Evolutionary conservation across 169 alveolate species (phyloP).

Genomic region (Plasmodium sp.): DNA sequence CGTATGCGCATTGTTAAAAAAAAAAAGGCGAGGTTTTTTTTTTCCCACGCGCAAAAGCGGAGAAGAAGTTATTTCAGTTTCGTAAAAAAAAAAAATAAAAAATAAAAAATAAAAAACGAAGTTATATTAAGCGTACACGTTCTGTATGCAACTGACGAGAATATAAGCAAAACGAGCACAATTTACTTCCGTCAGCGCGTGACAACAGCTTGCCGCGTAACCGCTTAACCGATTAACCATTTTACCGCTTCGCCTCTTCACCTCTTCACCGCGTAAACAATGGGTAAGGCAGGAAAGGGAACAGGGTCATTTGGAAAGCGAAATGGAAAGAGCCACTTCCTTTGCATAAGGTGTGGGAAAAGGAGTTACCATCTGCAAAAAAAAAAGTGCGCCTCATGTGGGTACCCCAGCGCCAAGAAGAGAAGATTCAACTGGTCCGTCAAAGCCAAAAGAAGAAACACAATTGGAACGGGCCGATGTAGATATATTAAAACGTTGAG

Average conservation of each 20-base stretch:
- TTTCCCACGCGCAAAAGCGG: not conserved
- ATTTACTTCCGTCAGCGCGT: not conserved
- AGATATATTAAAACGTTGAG: constrained; percentile 95
- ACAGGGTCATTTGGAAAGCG: constrained; percentile 98
- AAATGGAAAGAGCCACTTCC: constrained; percentile 96
- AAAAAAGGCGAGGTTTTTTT: not conserved
- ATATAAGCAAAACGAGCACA: not conserved
- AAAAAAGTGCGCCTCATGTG: constrained; percentile 97
- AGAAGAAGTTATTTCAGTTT: too few species aligned
- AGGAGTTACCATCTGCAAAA: constrained; percentile 96
- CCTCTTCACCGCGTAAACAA: constrained; percentile 24
- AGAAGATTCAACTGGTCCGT: constrained; percentile 96
- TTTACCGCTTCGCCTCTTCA: not conserved
- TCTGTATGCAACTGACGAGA: not conserved
- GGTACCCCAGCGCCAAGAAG: constrained; percentile 95
- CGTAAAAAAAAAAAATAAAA: not conserved
- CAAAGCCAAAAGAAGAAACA: constrained; percentile 96
- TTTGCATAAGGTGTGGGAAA: constrained; percentile 97
- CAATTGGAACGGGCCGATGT: constrained; percentile 98
- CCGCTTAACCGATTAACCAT: not conserved
- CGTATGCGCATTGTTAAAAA: not conserved
- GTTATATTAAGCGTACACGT: not conserved
- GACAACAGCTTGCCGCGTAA: not conserved
- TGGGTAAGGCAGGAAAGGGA: constrained; percentile 97
- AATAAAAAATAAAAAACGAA: not conserved